Conservation (phyloP, 2,329 filamentous ascomycete genomes). For the Colletotrichum somersetense region DNA sequence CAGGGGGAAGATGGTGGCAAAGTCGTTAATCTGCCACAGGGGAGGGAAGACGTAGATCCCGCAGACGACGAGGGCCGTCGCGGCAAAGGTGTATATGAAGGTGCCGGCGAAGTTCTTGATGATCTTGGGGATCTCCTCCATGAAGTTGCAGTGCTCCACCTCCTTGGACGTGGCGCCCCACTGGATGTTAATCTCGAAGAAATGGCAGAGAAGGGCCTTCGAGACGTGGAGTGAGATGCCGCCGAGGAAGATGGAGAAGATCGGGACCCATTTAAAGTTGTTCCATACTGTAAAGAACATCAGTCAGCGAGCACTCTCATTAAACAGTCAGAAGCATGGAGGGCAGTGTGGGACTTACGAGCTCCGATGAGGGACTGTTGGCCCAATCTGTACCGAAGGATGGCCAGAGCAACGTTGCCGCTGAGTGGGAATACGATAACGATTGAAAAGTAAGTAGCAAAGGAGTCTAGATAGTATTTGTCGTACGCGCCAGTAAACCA, state of each 20-base stretch:
- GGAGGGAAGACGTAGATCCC: conserved; percentile 57
- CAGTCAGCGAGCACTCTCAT: conserved; percentile 5
- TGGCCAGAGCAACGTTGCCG: conserved; percentile 71
- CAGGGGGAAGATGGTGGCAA: conserved; percentile 72
- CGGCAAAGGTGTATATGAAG: conserved; percentile 62
- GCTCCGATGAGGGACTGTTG: conserved; percentile 62
- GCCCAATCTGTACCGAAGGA: conserved; percentile 72
- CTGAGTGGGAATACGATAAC: conserved; percentile 74
- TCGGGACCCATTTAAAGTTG: conserved; percentile 73
- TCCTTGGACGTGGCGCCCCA: conserved; percentile 72
- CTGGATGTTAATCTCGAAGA: conserved; percentile 58
- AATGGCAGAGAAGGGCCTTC: conserved; percentile 57
- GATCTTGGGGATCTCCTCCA: conserved; percentile 67
- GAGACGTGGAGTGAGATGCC: conserved; percentile 58
- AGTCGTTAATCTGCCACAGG: conserved; percentile 68
- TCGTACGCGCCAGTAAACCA: conserved; percentile 77
- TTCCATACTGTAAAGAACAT: conserved; percentile 54
- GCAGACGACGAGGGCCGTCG: conserved; percentile 62
- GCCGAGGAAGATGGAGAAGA: conserved; percentile 62
- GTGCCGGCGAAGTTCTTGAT: conserved; percentile 66
- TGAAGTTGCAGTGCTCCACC: conserved; percentile 67
- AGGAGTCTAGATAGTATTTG: conserved; percentile 76
- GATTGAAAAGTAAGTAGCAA: conserved; percentile 73
- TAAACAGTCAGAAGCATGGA: conserved; percentile 31
- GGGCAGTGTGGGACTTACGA: conserved; percentile 49